Conservation (phyloP, 345 rosid genomes). For the Euphorbia pulcherrima region DNA sequence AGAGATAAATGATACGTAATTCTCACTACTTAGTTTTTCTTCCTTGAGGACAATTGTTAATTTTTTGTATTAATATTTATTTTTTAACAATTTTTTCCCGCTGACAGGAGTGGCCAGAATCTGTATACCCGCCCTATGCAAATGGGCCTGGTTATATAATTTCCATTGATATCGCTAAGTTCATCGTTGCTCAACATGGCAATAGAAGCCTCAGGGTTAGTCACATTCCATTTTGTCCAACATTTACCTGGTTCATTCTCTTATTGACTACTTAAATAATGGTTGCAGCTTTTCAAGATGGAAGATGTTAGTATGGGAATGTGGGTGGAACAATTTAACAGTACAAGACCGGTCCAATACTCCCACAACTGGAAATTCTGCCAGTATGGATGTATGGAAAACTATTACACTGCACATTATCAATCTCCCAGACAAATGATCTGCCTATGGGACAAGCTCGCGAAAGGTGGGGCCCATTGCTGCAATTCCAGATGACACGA, state of each 20-base stretch:
- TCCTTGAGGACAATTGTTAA: background rate
- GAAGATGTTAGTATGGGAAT: slow-evolving; percentile 98
- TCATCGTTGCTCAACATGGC: slow-evolving; percentile 53
- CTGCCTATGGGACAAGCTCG: slow-evolving; percentile 84
- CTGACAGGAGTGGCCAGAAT: slow-evolving; percentile 94
- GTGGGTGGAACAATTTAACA: slow-evolving; percentile 91
- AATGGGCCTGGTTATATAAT: slow-evolving; percentile 91
- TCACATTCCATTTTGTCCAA: slow-evolving; percentile 10
- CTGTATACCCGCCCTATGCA: slow-evolving; percentile 89
- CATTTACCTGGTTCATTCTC: background rate
- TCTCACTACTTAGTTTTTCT: background rate
- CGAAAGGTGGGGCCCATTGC: slow-evolving; percentile 66
- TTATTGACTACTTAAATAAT: background rate
- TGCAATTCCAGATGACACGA: slow-evolving; percentile 74
- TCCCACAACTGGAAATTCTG: slow-evolving; percentile 95
- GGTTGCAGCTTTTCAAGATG: slow-evolving; percentile 85
- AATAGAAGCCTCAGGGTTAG: slow-evolving; percentile 66
- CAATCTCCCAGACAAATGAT: slow-evolving; percentile 96
- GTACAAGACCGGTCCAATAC: slow-evolving; percentile 58
- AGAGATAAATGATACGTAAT: no score
- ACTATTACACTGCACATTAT: slow-evolving; percentile 88
- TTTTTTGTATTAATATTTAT: no score
- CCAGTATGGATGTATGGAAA: slow-evolving; percentile 85
- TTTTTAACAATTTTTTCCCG: slow-evolving; percentile 10
- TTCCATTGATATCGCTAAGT: slow-evolving; percentile 66